Evolutionary conservation across 2,329 filamentous ascomycete species (phyloP).

Genomic region (Sporothrix variecibatus): DNA sequence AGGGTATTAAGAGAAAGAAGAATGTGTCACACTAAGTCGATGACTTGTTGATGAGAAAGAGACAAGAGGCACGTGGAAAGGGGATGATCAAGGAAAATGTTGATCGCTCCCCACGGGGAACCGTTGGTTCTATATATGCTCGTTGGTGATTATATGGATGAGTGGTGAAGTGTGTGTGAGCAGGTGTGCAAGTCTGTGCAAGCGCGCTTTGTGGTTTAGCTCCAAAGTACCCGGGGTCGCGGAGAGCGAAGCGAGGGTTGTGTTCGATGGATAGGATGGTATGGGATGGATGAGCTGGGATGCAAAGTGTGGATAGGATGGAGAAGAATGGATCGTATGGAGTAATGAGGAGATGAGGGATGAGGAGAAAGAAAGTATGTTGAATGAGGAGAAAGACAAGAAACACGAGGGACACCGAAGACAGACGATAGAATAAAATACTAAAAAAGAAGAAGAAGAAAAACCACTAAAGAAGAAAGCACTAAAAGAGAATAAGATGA

Average conservation of each 20-base stretch:
- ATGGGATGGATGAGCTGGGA: background rate
- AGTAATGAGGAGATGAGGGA: background rate
- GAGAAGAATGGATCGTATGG: slow-evolving; percentile 8
- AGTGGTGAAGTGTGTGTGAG: background rate
- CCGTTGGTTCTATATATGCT: slow-evolving; percentile 16
- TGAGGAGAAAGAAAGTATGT: background rate
- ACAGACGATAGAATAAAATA: background rate
- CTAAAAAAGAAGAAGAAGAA: slow-evolving; percentile 1
- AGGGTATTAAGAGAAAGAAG: background rate
- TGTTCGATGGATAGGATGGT: background rate
- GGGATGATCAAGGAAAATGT: background rate
- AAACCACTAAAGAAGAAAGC: background rate
- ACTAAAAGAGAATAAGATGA: slow-evolving; percentile 12
- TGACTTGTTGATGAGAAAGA: slow-evolving; percentile 2
- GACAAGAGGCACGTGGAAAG: slow-evolving; percentile 12
- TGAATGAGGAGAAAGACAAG: background rate
- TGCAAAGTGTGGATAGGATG: slow-evolving; percentile 4
- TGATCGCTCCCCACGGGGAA: slow-evolving; percentile 22
- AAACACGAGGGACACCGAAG: slow-evolving; percentile 12
- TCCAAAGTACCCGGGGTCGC: slow-evolving; percentile 4
- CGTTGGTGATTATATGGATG: slow-evolving; percentile 15
- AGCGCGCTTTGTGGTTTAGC: background rate
- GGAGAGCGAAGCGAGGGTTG: slow-evolving; percentile 5
- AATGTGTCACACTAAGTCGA: background rate
- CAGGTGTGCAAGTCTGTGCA: background rate